Percentiles rank a stretch among this genome's conserved stretches.
Conservation (phyloP, 108 stramenopile genomes). For the Fragilaria crotonensis region DNA sequence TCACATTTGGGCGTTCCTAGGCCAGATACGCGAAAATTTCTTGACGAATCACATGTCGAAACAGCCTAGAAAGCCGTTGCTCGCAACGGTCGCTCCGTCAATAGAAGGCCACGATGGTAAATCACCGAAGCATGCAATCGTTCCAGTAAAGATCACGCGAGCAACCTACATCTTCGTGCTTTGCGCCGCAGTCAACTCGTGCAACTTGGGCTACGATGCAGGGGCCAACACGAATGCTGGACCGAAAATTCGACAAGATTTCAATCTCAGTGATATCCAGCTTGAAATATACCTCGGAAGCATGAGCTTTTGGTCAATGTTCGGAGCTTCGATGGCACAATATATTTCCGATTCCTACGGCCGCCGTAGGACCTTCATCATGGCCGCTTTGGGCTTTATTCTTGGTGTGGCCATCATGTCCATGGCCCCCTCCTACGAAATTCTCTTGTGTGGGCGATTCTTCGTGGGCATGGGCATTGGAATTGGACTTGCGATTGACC, state of each 20-base stretch:
- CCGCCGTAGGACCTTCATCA: slow-evolving; percentile 27
- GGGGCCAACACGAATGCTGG: slow-evolving; percentile 38
- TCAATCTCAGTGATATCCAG: slow-evolving; percentile 41
- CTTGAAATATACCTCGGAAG: slow-evolving; percentile 63
- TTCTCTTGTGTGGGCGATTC: slow-evolving; percentile 37
- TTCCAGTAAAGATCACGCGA: slow-evolving; percentile 13
- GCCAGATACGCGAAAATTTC: too few species aligned
- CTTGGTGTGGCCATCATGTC: slow-evolving; percentile 29
- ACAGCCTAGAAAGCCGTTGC: too few species aligned
- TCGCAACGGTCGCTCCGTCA: too few species aligned
- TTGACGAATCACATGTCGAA: too few species aligned
- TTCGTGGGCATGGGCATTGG: slow-evolving; percentile 55
- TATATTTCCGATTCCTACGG: slow-evolving; percentile 31
- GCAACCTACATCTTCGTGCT: slow-evolving; percentile 42
- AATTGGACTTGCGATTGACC: slow-evolving; percentile 65
- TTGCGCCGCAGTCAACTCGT: neutral
- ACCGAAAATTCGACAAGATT: slow-evolving; percentile 21
- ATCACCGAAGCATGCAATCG: too few species aligned
- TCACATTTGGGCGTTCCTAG: too few species aligned
- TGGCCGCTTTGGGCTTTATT: slow-evolving; percentile 42
- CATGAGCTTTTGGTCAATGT: slow-evolving; percentile 46
- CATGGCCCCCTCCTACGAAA: slow-evolving; percentile 14
- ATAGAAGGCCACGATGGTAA: too few species aligned
- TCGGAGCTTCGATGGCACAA: slow-evolving; percentile 26
- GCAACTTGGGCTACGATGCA: slow-evolving; percentile 43